Conservation (phyloP, 1,139 yeast genomes). For the Pichia sp. region DNA sequence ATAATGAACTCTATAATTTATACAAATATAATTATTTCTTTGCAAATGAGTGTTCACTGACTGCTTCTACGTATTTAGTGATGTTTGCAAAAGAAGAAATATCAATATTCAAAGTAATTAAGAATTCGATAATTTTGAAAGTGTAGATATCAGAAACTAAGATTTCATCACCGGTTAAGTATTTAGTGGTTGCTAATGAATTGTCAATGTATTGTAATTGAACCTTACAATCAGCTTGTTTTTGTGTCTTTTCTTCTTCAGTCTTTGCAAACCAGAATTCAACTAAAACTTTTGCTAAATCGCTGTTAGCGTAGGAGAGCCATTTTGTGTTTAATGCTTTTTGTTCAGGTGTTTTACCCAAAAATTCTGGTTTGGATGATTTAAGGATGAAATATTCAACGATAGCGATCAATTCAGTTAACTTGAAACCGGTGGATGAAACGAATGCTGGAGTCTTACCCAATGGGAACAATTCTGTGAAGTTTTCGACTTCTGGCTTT, state of each 20-base stretch:
- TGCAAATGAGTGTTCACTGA: background rate
- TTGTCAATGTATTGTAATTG: background rate
- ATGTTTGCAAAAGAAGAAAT: background rate
- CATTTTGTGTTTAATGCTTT: slow-evolving; percentile 27
- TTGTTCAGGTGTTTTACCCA: slow-evolving; percentile 22
- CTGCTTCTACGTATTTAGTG: background rate
- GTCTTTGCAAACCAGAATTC: background rate
- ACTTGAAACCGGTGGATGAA: slow-evolving; percentile 25
- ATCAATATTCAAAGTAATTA: background rate
- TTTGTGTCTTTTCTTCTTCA: background rate
- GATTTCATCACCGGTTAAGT: background rate
- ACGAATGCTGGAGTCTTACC: slow-evolving; percentile 31
- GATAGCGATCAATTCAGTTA: slow-evolving; percentile 29
- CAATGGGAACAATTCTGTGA: slow-evolving; percentile 27
- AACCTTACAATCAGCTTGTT: too few relatives aligned
- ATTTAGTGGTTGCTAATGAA: background rate
- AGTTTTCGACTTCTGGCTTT: background rate
- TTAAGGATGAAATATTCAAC: slow-evolving; percentile 25
- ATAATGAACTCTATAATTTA: background rate
- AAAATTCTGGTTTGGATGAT: slow-evolving; percentile 12
- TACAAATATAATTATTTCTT: too few relatives aligned
- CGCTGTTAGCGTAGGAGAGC: slow-evolving; percentile 28
- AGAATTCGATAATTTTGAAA: background rate
- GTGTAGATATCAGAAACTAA: background rate
- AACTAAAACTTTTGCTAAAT: slow-evolving; percentile 15